Conservation (phyloP, 2,329 filamentous ascomycete species). For the Penicillium polonicum region DNA sequence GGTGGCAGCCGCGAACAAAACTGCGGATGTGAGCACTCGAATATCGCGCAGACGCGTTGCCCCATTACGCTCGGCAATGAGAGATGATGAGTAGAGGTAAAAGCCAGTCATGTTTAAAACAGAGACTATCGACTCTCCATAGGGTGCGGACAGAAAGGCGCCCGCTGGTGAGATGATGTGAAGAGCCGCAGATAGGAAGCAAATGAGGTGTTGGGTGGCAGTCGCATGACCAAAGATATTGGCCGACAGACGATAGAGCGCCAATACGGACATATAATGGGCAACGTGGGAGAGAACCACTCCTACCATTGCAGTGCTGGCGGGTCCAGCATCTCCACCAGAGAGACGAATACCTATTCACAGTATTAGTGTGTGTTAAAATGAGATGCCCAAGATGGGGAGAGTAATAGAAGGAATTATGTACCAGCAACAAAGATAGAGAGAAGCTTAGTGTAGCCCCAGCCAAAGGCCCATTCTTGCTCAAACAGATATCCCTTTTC, state of each 20-base stretch:
- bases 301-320: conserved; percentile 51
- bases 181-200: conserved; percentile 66
- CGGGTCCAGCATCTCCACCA: conserved; percentile 21
- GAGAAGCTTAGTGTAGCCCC: conserved; percentile 51
- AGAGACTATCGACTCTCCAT: conserved; percentile 77
- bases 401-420: not conserved
- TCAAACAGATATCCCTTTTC: conserved; percentile 58
- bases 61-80: conserved; percentile 33
- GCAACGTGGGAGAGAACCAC: conserved; percentile 68
- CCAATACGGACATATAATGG: conserved; percentile 73
- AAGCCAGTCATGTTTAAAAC: conserved; percentile 73
- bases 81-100: conserved; percentile 61
- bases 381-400: not conserved
- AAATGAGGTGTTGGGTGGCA: conserved; percentile 29
- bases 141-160: conserved; percentile 83
- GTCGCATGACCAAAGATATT: conserved; percentile 51
- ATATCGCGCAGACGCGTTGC: conserved; percentile 40
- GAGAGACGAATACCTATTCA: conserved; percentile 27
- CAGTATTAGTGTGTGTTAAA: not conserved
- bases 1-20: conserved; percentile 69
- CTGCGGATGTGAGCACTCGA: conserved; percentile 61
- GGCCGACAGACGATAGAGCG: conserved; percentile 66
- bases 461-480: conserved; percentile 67
- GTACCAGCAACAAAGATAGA: conserved; percentile 38
- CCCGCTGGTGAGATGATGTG: conserved; percentile 86